Base-by-base conservation (phyloP, 164 flowering plant genomes). In the Macadamia tetraphylla region DNA sequence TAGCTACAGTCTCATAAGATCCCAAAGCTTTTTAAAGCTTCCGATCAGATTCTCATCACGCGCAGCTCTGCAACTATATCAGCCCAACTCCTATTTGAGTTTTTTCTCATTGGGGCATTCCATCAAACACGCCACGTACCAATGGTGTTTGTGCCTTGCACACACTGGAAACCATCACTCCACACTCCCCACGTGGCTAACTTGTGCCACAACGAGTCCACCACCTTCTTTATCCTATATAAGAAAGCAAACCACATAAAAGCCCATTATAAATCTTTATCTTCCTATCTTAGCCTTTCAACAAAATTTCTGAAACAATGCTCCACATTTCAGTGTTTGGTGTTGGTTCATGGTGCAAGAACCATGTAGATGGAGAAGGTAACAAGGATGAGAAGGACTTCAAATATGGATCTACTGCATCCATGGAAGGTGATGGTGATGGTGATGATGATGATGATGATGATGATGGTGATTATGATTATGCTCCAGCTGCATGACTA, bases 401-500 rank as follows among this genome's bases (percentile, higher is more conserved):
- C 48, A 23, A 60, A 18, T 63, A 56, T 66, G 67, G 64, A 3
- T 56, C 70, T 30, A 64, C 73, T 29, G 71, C 71, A 29, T 63
- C 67, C 29, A 40, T 70, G 60, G 74, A 61, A 13, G 70, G 56
- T 1, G 70, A 66, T 17, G 57, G 51, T 58, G 73, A 65, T 49
- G 73, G 67, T 11, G 67, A 72, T 23, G 23, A 23, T 23, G 23
- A 23, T 23, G 23, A 23, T 23, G 23, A 23, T 23, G 23, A 23
- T 23, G 23, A 23, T 23, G 23, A 23, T 23, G 23, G 23, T 23
- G 66, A 51, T 29, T 72, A 62, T 62, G 75, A 67, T 58, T 73
- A 55, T 67, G 75, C 75, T 67, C 75, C 76, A 32, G 69, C 69
- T 64, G 72, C 66, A 61, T 58, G 61, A 63, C 23, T 23, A 23